Evolutionary conservation across 768 basidiomycete genomes (phyloP).

Genomic region (Phlebiopsis flavidoalba): DNA sequence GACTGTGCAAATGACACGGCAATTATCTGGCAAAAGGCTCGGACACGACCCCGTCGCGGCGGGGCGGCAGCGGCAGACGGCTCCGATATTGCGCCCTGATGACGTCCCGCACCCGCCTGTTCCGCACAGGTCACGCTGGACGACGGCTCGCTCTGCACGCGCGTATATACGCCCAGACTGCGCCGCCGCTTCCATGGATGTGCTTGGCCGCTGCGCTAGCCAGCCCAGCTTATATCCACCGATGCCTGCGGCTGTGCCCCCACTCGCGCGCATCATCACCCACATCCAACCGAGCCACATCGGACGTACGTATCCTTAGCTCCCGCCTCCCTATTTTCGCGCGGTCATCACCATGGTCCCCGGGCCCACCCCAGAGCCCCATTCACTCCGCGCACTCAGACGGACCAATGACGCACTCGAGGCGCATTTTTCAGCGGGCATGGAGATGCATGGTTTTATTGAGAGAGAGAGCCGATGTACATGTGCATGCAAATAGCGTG

Average conservation of each 20-base stretch:
- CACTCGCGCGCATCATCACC: not conserved
- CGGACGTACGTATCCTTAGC: not conserved
- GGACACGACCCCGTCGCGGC: too few relatives aligned
- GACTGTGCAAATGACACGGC: too few relatives aligned
- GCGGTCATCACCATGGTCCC: not conserved
- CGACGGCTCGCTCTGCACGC: not conserved
- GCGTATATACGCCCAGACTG: not conserved
- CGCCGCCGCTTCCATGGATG: not conserved
- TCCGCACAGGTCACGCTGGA: not conserved
- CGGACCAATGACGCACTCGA: not conserved
- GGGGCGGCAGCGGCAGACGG: not conserved
- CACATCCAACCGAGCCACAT: not conserved
- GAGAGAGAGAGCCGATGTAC: slow-evolving; percentile 27
- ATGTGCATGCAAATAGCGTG: slow-evolving; percentile 26
- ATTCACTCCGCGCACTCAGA: not conserved
- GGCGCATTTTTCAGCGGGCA: slow-evolving; percentile 13
- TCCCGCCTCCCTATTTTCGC: slow-evolving; percentile 1
- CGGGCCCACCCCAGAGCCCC: not conserved
- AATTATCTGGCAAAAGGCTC: too few relatives aligned
- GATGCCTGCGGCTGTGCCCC: not conserved
- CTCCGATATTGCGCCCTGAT: not conserved
- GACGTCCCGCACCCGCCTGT: not conserved
- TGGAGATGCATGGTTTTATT: slow-evolving; percentile 25
- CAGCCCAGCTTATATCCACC: not conserved
- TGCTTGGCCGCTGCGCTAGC: not conserved